Percentiles rank a stretch among this genome's conserved stretches.
Conservation (phyloP, 345 rosid species). For the Rhodamnia argentea region DNA sequence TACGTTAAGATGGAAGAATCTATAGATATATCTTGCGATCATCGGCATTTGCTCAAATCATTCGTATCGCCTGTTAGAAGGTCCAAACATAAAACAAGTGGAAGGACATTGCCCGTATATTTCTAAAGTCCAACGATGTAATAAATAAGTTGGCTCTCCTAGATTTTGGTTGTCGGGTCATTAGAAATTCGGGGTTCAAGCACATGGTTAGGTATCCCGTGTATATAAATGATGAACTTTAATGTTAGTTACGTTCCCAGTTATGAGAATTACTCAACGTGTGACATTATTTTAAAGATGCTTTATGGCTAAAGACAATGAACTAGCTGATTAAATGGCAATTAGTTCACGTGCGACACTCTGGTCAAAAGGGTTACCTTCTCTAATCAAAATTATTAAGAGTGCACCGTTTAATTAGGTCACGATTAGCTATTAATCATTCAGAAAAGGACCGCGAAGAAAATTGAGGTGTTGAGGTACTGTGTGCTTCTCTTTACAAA, state of each 20-base stretch:
- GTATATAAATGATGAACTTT: not conserved
- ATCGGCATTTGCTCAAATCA: not conserved
- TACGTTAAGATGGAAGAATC: not conserved
- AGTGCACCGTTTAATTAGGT: not conserved
- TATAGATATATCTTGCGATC: not conserved
- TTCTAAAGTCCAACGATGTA: not conserved
- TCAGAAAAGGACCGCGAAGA: not conserved
- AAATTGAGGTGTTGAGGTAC: not conserved
- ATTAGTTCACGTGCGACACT: not conserved
- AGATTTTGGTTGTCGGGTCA: not conserved
- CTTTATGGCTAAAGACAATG: not conserved
- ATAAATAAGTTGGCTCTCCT: not conserved
- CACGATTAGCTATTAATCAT: not conserved
- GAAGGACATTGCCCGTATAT: not conserved
- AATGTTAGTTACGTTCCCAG: not conserved
- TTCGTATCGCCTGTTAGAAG: not conserved
- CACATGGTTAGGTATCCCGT: not conserved
- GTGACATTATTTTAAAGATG: not conserved
- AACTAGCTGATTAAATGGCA: not conserved
- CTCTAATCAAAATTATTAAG: not conserved
- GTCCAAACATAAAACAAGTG: not conserved
- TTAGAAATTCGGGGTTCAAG: not conserved
- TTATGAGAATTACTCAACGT: not conserved
- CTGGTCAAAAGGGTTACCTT: not conserved
- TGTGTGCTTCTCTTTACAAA: not conserved